A percentile compares a stretch with the other conserved stretches of the same genome.
Conservation (phyloP, 1,284 basidiomycete species). For the Malassezia arunalokei region DNA sequence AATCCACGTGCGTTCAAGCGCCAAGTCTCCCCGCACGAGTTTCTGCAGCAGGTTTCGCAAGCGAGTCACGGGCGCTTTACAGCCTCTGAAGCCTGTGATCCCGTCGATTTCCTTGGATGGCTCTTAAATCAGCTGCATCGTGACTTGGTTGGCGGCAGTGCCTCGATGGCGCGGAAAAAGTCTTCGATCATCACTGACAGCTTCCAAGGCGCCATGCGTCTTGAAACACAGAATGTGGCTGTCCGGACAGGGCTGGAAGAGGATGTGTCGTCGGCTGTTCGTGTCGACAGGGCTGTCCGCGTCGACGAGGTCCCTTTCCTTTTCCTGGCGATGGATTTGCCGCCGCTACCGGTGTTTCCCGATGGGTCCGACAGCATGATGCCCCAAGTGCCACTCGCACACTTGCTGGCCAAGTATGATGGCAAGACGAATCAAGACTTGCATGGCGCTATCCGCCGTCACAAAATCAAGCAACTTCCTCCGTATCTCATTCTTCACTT, state of each 20-base stretch:
- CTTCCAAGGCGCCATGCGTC: constrained; percentile 83
- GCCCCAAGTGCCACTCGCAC: constrained; percentile 83
- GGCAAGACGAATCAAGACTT: constrained; percentile 50
- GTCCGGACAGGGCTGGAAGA: constrained; percentile 25
- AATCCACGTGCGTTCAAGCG: constrained; percentile 66
- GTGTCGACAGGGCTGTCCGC: constrained; percentile 53
- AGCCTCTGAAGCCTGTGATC: constrained; percentile 85
- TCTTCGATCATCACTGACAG: constrained; percentile 66
- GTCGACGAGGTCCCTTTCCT: constrained; percentile 78
- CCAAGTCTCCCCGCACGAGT: constrained; percentile 95
- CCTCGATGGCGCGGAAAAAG: constrained; percentile 17
- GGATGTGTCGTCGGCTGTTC: constrained; percentile 7
- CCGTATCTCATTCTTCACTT: constrained; percentile 87
- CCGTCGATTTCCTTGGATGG: constrained; percentile 92
- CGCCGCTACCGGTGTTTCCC: constrained; percentile 89
- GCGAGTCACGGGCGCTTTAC: constrained; percentile 77
- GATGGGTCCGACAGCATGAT: constrained; percentile 93
- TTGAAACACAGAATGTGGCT: constrained; percentile 86
- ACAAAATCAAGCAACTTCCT: constrained; percentile 75
- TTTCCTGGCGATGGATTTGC: constrained; percentile 86
- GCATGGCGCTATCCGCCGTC: constrained; percentile 52
- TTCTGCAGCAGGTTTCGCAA: constrained; percentile 85
- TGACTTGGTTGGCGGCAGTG: constrained; percentile 62
- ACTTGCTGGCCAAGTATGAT: constrained; percentile 90
- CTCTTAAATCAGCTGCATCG: constrained; percentile 81